Percentiles rank a stretch among this genome's conserved stretches.
Conservation (phyloP, 108 stramenopile species). For the Skeletonema tropicum region DNA sequence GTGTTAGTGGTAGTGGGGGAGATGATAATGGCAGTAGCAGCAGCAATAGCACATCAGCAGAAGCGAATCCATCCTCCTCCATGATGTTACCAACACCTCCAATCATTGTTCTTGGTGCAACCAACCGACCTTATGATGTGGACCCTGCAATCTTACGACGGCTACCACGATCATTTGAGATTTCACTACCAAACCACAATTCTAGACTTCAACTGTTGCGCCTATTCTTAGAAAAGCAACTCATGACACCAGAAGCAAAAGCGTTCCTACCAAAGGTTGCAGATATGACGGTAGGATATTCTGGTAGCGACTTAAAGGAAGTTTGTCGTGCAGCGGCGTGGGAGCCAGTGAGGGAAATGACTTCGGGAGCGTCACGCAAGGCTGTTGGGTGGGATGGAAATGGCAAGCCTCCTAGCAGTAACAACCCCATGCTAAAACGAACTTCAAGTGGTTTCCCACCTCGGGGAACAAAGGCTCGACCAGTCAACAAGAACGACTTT, state of each 20-base stretch:
- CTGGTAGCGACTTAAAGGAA: slow-evolving; percentile 96
- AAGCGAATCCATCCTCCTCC: slow-evolving; percentile 15
- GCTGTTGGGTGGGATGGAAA: slow-evolving; percentile 52
- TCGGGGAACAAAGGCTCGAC: slow-evolving; percentile 57
- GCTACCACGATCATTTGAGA: slow-evolving; percentile 88
- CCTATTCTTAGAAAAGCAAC: slow-evolving; percentile 72
- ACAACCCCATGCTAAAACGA: slow-evolving; percentile 8
- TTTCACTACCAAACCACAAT: slow-evolving; percentile 69
- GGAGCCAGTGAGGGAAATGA: slow-evolving; percentile 85
- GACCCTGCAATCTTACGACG: slow-evolving; percentile 96
- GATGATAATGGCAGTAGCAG: neutral
- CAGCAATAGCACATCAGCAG: neutral
- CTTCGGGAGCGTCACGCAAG: slow-evolving; percentile 59
- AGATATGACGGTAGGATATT: slow-evolving; percentile 75
- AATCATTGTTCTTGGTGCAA: slow-evolving; percentile 94
- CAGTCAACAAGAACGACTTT: slow-evolving; percentile 68
- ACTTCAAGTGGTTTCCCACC: slow-evolving; percentile 46
- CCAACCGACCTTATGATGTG: slow-evolving; percentile 93
- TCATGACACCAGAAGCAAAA: slow-evolving; percentile 46
- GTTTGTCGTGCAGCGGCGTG: slow-evolving; percentile 92
- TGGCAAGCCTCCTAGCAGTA: slow-evolving; percentile 1
- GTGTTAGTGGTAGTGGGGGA: slow-evolving; percentile 3
- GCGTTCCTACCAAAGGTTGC: slow-evolving; percentile 73
- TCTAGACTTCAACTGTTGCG: slow-evolving; percentile 84
- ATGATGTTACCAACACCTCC: slow-evolving; percentile 46